Conservation (phyloP, 148 eudicot species). For the Salicornia ramosissima region DNA sequence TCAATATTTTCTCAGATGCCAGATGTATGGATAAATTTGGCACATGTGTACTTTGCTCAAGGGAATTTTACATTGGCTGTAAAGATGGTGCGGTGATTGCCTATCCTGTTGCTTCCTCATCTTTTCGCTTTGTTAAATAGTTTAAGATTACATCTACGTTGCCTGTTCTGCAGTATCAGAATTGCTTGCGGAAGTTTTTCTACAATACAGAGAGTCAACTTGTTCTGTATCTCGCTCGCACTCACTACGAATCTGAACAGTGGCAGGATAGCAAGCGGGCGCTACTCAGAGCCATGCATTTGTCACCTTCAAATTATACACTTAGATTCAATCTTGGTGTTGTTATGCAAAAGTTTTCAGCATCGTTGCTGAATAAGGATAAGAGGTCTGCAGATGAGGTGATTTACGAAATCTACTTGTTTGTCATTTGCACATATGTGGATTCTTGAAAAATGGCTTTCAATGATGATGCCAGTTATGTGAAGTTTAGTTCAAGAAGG, state of each 20-base stretch:
- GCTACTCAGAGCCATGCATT: conserved; percentile 81
- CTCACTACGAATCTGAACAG: conserved; percentile 95
- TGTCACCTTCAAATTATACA: conserved; percentile 94
- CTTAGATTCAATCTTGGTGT: conserved; percentile 85
- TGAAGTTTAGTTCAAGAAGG: neutral
- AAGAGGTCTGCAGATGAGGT: conserved; percentile 96
- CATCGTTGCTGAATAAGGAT: conserved; percentile 77
- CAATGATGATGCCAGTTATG: neutral
- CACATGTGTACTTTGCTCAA: conserved; percentile 95
- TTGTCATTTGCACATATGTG: neutral
- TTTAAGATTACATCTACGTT: neutral
- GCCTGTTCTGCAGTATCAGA: conserved; percentile 69
- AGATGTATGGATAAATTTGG: conserved; percentile 95
- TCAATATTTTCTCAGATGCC: conserved; percentile 83
- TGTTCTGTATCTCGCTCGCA: conserved; percentile 87
- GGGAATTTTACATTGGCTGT: conserved; percentile 79
- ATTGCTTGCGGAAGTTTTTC: conserved; percentile 81
- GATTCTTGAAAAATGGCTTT: neutral
- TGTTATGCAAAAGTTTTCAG: conserved; percentile 91
- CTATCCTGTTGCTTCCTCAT: conserved; percentile 6
- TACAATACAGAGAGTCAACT: conserved; percentile 78
- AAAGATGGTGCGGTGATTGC: conserved; percentile 76
- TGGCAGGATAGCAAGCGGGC: conserved; percentile 95
- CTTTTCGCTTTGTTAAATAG: neutral
- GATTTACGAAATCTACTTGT: neutral